phyloP scores from a whole-genome alignment of 2,329 filamentous ascomycete species.

The Nemania serpens region DNA sequence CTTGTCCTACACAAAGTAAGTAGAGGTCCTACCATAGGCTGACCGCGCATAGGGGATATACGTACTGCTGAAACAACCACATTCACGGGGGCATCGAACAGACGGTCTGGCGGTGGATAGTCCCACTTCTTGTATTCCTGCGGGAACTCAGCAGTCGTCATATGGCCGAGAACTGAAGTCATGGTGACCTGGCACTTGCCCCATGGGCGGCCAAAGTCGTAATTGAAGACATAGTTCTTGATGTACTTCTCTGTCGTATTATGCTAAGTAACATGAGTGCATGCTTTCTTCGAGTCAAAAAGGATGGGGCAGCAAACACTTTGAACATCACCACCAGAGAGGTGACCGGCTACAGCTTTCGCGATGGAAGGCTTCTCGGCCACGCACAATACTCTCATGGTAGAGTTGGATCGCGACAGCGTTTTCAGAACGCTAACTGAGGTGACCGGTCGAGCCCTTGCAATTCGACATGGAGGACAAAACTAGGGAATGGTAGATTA shows the following conservation, averaged over 20 bases:
- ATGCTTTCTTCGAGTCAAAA: constrained; percentile 21
- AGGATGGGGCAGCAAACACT: constrained; percentile 59
- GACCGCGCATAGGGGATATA: neutral
- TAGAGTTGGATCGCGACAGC: constrained; percentile 33
- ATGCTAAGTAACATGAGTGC: constrained; percentile 53
- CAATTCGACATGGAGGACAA: constrained; percentile 22
- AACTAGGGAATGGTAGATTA: constrained; percentile 24
- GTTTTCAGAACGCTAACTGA: constrained; percentile 5
- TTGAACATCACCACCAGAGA: constrained; percentile 75
- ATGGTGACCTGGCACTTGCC: constrained; percentile 85
- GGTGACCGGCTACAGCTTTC: constrained; percentile 88
- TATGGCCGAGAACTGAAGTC: constrained; percentile 90
- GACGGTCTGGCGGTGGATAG: constrained; percentile 73
- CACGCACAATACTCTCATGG: constrained; percentile 69
- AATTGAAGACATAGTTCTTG: constrained; percentile 93
- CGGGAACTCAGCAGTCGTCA: constrained; percentile 80
- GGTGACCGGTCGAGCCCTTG: constrained; percentile 27
- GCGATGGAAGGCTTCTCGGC: constrained; percentile 94
- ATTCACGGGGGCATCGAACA: constrained; percentile 82
- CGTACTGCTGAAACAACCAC: constrained; percentile 69
- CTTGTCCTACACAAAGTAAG: constrained; percentile 63
- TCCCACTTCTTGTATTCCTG: constrained; percentile 77
- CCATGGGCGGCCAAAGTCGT: constrained; percentile 81
- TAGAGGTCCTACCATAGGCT: constrained; percentile 2
- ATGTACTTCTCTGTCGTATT: constrained; percentile 75